Evolutionary conservation across 306 rosid species (phyloP).

Genomic region (Lathyrus oleraceus): DNA sequence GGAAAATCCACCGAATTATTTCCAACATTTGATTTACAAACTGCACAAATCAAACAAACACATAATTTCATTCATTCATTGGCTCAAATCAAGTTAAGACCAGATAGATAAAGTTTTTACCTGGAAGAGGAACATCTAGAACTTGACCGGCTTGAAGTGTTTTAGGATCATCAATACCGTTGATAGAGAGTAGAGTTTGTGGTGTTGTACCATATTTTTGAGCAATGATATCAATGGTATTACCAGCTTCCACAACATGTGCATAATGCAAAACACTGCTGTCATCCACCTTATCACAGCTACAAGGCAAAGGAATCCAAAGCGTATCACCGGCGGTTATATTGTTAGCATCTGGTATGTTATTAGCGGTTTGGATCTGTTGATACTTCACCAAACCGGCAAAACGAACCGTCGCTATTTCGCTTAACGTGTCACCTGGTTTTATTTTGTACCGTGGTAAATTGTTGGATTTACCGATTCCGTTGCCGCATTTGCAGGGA

Average conservation of each 20-base stretch:
- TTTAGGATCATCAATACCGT: constrained; percentile 46
- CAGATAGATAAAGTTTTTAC: constrained; percentile 25
- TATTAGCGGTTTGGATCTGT: constrained; percentile 47
- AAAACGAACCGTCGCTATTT: constrained; percentile 51
- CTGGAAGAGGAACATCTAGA: constrained; percentile 84
- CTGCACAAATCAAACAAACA: constrained; percentile 40
- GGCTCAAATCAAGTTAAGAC: not conserved
- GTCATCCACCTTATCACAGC: constrained; percentile 71
- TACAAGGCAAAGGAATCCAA: constrained; percentile 82
- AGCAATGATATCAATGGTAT: constrained; percentile 47
- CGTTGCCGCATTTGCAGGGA: constrained; percentile 55
- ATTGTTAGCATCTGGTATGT: not conserved
- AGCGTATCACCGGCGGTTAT: constrained; percentile 45
- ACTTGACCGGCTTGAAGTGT: constrained; percentile 50
- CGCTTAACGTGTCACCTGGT: constrained; percentile 41
- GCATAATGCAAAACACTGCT: constrained; percentile 64
- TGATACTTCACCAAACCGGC: constrained; percentile 41
- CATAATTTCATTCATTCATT: not conserved
- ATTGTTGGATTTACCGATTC: constrained; percentile 47
- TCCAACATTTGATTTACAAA: constrained; percentile 57
- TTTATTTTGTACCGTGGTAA: constrained; percentile 52
- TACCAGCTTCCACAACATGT: constrained; percentile 26
- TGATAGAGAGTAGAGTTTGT: constrained; percentile 46
- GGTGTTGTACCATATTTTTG: constrained; percentile 42
- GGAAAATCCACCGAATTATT: constrained; percentile 55